These are phyloP conservation scores for Leccinum truebloodii DNA, from an alignment of 768 basidiomycete genomes.

Conservation along the genomic window DNA sequence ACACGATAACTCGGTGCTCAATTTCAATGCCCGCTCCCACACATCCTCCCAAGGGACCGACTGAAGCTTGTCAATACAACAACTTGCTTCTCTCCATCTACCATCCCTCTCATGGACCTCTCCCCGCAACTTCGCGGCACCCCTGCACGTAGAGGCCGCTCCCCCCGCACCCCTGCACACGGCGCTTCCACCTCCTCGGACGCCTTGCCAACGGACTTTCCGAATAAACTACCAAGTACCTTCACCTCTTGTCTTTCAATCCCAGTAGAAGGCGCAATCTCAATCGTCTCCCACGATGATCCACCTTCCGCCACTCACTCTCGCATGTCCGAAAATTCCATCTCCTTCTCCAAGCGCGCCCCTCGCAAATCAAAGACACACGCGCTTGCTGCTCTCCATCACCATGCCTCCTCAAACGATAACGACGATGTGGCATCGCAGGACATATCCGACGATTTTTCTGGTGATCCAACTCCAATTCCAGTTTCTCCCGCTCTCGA, in stretches of 20 bases:
- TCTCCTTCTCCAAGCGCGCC: slow-evolving; percentile 61
- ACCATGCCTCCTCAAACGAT: slow-evolving; percentile 56
- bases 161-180: slow-evolving; percentile 54
- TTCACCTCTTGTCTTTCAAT: slow-evolving; percentile 73
- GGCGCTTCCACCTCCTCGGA: slow-evolving; percentile 42
- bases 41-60: slow-evolving; percentile 34
- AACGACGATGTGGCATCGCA: slow-evolving; percentile 47
- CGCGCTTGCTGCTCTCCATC: slow-evolving; percentile 76
- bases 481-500: slow-evolving; percentile 64
- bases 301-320: slow-evolving; percentile 36
- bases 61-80: slow-evolving; percentile 1
- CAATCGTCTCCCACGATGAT: slow-evolving; percentile 55
- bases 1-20: slow-evolving; percentile 43
- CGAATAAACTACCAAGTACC: slow-evolving; percentile 47
- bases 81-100: slow-evolving; percentile 23
- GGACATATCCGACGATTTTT: slow-evolving; percentile 48
- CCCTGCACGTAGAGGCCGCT: slow-evolving; percentile 63
- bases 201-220: slow-evolving; percentile 51
- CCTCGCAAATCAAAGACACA: slow-evolving; percentile 92
- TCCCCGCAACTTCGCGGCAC: slow-evolving; percentile 55
- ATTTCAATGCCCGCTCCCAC: slow-evolving; percentile 43
- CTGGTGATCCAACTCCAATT: slow-evolving; percentile 56
- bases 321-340: slow-evolving; percentile 35
- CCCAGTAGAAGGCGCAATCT: slow-evolving; percentile 70
- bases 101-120: slow-evolving; percentile 36